phyloP scores from a whole-genome alignment of 306 rosid species.

The Trifolium repens region DNA sequence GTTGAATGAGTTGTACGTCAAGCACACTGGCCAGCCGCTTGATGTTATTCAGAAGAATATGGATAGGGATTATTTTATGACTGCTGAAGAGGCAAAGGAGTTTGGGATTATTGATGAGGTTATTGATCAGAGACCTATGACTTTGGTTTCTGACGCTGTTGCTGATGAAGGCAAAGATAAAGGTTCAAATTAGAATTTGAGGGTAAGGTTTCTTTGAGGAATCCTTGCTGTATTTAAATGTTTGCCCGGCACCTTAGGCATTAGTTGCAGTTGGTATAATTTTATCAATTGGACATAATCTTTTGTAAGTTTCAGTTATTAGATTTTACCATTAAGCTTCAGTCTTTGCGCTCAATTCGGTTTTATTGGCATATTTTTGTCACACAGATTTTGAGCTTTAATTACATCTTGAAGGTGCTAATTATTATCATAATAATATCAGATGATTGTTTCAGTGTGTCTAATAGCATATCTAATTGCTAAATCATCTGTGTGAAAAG shows the following conservation, averaged over 20 bases:
- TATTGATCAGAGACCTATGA: conserved; percentile 83
- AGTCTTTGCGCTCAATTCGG: conserved; percentile 28
- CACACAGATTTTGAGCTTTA: conserved; percentile 11
- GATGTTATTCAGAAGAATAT: conserved; percentile 73
- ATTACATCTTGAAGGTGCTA: conserved; percentile 35
- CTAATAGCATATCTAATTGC: conserved; percentile 7
- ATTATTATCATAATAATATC: conserved; percentile 40
- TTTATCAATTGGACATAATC: conserved; percentile 40
- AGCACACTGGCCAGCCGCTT: conserved; percentile 75
- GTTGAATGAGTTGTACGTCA: conserved; percentile 69
- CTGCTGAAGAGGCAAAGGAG: conserved; percentile 83
- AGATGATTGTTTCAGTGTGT: conserved; percentile 5
- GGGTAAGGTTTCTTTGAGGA: conserved; percentile 51
- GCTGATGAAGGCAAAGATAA: conserved; percentile 68
- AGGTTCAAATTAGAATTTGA: conserved; percentile 54
- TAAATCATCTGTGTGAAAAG: conserved; percentile 7
- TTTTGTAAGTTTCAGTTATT: conserved; percentile 35
- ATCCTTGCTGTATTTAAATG: conserved; percentile 37
- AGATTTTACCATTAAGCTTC: conserved; percentile 36
- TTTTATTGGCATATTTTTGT: conserved; percentile 35
- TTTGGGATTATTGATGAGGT: conserved; percentile 95
- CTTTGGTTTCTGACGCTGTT: conserved; percentile 90
- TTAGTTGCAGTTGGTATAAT: conserved; percentile 38
- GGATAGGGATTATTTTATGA: conserved; percentile 93
- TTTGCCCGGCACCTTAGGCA: conserved; percentile 26